Conservation (phyloP, 495 filamentous ascomycete genomes). For the Podospora tetraspora region DNA sequence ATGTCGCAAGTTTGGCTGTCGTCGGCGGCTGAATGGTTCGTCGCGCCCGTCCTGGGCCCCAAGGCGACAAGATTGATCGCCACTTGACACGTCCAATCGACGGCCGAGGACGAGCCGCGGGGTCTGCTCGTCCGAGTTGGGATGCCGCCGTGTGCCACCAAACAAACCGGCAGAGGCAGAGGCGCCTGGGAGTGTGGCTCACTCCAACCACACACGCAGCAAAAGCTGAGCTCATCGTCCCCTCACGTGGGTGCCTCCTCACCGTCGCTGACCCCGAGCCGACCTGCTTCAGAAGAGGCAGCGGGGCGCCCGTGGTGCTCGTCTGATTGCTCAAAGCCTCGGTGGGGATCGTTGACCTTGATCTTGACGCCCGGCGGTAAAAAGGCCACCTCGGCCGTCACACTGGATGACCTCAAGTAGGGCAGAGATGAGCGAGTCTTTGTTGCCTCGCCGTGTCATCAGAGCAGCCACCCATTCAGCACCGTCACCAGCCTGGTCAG, state of each 20-base stretch:
- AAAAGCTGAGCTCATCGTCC: background rate
- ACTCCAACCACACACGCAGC: background rate
- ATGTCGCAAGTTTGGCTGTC: conserved; percentile 9
- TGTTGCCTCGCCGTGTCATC: background rate
- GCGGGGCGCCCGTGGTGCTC: background rate
- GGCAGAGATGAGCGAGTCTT: background rate
- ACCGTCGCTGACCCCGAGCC: conserved; percentile 10
- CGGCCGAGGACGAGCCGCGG: conserved; percentile 7
- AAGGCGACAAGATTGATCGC: conserved; percentile 18
- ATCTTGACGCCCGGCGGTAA: conserved; percentile 10
- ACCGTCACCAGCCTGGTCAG: background rate
- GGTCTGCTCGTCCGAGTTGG: conserved; percentile 1
- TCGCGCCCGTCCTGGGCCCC: background rate
- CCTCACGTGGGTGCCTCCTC: background rate
- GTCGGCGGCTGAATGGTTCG: conserved; percentile 18
- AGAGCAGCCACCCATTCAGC: background rate
- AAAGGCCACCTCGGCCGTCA: conserved; percentile 4
- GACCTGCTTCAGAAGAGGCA: conserved; percentile 8
- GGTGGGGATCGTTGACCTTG: background rate
- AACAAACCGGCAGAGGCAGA: background rate
- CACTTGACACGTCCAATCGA: conserved; percentile 21
- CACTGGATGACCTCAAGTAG: background rate
- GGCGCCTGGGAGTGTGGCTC: too few species aligned
- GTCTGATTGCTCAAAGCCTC: conserved; percentile 4
- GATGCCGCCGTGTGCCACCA: background rate